Evolutionary conservation across 2,329 filamentous ascomycete genomes (phyloP).

Genomic region (Botrytis paeoniae): DNA sequence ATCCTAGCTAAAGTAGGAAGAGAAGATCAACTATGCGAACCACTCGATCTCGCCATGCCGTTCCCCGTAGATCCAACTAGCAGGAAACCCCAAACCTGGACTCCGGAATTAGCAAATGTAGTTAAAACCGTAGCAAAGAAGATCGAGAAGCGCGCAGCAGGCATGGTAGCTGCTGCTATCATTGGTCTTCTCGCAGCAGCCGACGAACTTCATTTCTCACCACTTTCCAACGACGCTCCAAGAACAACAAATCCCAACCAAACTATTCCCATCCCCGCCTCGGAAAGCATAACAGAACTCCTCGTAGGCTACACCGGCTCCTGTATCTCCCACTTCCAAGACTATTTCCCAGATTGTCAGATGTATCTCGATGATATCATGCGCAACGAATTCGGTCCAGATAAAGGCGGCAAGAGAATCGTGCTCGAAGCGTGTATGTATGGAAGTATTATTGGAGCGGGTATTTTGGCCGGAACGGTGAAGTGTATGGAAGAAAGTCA

Average conservation of each 20-base stretch:
- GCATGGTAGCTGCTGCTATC: conserved; percentile 69
- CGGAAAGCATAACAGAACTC: conserved; percentile 49
- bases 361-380: conserved; percentile 59
- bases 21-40: not conserved
- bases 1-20: conserved; percentile 1
- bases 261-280: not conserved
- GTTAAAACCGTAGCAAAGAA: conserved; percentile 66
- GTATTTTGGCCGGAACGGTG: conserved; percentile 51
- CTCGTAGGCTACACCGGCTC: conserved; percentile 78
- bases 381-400: conserved; percentile 41
- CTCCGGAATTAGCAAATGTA: conserved; percentile 52
- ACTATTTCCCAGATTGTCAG: conserved; percentile 69
- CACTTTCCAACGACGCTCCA: not conserved
- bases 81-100: conserved; percentile 52
- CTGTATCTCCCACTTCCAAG: conserved; percentile 75
- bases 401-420: conserved; percentile 41
- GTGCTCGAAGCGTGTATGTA: conserved; percentile 56
- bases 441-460: conserved; percentile 60
- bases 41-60: not conserved
- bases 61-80: not conserved
- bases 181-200: conserved; percentile 67
- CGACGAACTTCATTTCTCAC: conserved; percentile 54
- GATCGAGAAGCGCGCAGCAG: conserved; percentile 70
- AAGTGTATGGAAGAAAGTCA: not conserved
- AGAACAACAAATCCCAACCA: not conserved